phyloP scores from a whole-genome alignment of 1,139 yeast species.

The Pneumocystis wakefieldiae region DNA sequence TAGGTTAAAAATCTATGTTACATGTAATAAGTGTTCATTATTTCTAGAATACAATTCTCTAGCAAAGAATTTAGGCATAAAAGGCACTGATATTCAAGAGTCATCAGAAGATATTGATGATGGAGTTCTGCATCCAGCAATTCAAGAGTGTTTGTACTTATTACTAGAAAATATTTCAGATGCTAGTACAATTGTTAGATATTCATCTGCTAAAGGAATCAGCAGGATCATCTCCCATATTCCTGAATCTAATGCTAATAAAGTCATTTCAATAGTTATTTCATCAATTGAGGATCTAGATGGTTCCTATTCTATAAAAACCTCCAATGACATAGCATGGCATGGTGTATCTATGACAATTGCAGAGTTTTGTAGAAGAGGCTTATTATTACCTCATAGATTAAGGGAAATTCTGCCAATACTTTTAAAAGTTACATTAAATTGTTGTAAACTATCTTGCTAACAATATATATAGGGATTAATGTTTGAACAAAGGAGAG shows the following conservation, averaged over 20 bases:
- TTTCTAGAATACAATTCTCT: conserved; percentile 1
- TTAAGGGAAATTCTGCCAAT: conserved; percentile 2
- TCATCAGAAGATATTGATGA: not conserved
- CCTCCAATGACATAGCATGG: conserved; percentile 25
- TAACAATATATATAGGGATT: conserved; percentile 28
- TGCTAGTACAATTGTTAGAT: conserved; percentile 28
- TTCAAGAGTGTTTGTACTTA: conserved; percentile 8
- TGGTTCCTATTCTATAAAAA: conserved; percentile 9
- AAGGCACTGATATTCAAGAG: conserved; percentile 12
- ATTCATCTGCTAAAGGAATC: conserved; percentile 33
- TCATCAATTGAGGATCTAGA: conserved; percentile 20
- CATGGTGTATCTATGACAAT: conserved; percentile 33
- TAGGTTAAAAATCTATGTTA: not conserved
- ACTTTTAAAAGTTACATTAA: conserved; percentile 19
- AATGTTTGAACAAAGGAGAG: conserved; percentile 38
- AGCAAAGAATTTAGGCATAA: conserved; percentile 16
- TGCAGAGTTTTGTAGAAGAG: conserved; percentile 32
- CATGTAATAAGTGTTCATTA: not conserved
- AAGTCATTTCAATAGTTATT: conserved; percentile 24
- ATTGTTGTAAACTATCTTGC: conserved; percentile 8
- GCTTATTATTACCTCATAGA: conserved; percentile 16
- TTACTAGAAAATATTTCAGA: conserved; percentile 8
- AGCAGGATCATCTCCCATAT: conserved; percentile 27
- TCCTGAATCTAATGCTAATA: conserved; percentile 21
- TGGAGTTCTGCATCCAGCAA: not conserved